These are phyloP conservation scores for Diaporthe citriasiana DNA, from an alignment of 2,329 filamentous ascomycete genomes.

Conservation along the genomic window DNA sequence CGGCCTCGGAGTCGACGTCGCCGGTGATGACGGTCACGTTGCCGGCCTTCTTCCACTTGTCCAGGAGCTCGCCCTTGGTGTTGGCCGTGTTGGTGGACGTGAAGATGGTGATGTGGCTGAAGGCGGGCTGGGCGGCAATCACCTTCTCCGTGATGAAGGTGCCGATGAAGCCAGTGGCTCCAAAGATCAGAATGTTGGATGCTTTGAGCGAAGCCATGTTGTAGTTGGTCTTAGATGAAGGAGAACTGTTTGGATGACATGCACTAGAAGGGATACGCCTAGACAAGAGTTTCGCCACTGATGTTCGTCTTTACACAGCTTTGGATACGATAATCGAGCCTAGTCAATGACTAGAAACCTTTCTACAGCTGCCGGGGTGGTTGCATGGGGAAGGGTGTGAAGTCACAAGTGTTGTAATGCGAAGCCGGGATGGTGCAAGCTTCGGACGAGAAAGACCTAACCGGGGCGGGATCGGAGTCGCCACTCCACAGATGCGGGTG, in stretches of 20 bases:
- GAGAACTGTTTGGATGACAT: background rate
- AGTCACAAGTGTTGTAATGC: conserved; percentile 11
- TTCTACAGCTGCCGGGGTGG: background rate
- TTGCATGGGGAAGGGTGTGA: background rate
- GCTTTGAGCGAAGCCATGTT: conserved; percentile 43
- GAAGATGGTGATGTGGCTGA: conserved; percentile 55
- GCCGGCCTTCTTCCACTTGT: conserved; percentile 57
- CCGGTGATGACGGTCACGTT: conserved; percentile 70
- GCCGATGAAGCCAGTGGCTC: conserved; percentile 59
- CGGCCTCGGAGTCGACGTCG: conserved; percentile 64
- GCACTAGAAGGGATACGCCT: too few relatives aligned
- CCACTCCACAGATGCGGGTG: background rate
- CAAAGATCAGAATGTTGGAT: conserved; percentile 53
- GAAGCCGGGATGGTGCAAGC: conserved; percentile 31
- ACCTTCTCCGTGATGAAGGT: conserved; percentile 57
- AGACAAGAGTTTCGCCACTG: background rate
- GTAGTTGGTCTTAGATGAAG: background rate
- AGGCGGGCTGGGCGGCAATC: conserved; percentile 52
- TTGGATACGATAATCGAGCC: background rate
- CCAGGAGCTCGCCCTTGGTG: conserved; percentile 63
- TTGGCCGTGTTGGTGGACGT: conserved; percentile 63
- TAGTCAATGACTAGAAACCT: background rate
- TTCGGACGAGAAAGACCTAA: background rate
- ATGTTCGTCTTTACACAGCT: background rate
- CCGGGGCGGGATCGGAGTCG: background rate